phyloP scores from a whole-genome alignment of 2,329 filamentous ascomycete species.

The Monilinia aucupariae region DNA sequence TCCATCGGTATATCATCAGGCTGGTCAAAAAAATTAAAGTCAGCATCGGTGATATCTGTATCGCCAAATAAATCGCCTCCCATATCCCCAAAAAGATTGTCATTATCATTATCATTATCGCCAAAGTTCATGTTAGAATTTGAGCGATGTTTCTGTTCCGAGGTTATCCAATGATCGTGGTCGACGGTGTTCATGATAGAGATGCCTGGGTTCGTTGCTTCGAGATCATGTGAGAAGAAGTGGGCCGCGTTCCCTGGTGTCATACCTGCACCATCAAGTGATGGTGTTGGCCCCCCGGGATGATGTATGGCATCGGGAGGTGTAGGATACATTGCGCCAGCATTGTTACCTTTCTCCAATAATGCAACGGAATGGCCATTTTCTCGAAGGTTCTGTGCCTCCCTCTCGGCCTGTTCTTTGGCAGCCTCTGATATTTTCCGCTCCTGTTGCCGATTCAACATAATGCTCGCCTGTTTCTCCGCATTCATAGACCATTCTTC shows the following conservation, averaged over 20 bases:
- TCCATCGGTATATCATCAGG: slow-evolving; percentile 36
- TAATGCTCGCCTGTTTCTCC: slow-evolving; percentile 41
- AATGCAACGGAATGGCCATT: slow-evolving; percentile 50
- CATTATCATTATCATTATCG: slow-evolving; percentile 34
- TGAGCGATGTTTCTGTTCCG: slow-evolving; percentile 27
- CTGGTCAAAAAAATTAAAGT: slow-evolving; percentile 80
- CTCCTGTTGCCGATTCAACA: slow-evolving; percentile 47
- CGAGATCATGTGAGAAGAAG: slow-evolving; percentile 38
- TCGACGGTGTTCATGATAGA: slow-evolving; percentile 23
- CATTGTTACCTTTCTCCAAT: slow-evolving; percentile 45
- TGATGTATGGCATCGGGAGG: slow-evolving; percentile 61
- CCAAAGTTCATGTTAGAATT: slow-evolving; percentile 26
- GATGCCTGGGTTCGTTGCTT: slow-evolving; percentile 26
- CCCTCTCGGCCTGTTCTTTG: slow-evolving; percentile 40
- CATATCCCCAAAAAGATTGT: slow-evolving; percentile 61
- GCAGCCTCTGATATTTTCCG: slow-evolving; percentile 38
- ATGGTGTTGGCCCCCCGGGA: slow-evolving; percentile 48
- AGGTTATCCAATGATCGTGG: slow-evolving; percentile 29
- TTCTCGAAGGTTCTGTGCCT: slow-evolving; percentile 40
- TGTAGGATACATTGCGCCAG: slow-evolving; percentile 63
- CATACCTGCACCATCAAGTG: slow-evolving; percentile 50
- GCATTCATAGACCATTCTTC: slow-evolving; percentile 36
- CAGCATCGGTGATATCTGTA: slow-evolving; percentile 65
- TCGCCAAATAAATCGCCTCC: slow-evolving; percentile 65
- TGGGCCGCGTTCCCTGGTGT: slow-evolving; percentile 47